Percentiles rank a stretch among this genome's conserved stretches.
Conservation (phyloP, 352 stramenopile species). For the Globisporangium alternatum region DNA sequence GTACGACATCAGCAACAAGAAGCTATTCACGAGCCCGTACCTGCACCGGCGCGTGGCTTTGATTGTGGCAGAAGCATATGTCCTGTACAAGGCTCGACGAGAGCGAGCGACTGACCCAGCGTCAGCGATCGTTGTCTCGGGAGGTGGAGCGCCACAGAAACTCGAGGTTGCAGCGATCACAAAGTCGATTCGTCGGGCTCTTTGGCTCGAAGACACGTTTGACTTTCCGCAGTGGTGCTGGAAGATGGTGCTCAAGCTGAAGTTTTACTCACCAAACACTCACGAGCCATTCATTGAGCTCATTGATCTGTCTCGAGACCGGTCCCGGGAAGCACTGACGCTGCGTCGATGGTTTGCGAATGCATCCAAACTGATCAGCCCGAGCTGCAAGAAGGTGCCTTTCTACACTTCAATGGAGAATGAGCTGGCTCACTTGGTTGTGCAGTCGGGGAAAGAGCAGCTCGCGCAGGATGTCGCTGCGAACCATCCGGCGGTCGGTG, state of each 20-base stretch:
- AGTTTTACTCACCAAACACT: slow-evolving; percentile 72
- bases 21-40: slow-evolving; percentile 62
- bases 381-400: slow-evolving; percentile 28
- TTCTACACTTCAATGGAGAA: slow-evolving; percentile 59
- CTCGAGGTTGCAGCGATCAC: slow-evolving; percentile 55
- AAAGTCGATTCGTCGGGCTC: slow-evolving; percentile 68
- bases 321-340: slow-evolving; percentile 69
- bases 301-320: slow-evolving; percentile 71
- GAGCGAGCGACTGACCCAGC: slow-evolving; percentile 36
- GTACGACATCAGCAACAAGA: slow-evolving; percentile 57
- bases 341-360: slow-evolving; percentile 74
- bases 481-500: slow-evolving; percentile 13
- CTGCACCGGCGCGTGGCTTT: slow-evolving; percentile 79
- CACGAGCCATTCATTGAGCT: slow-evolving; percentile 65
- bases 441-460: neutral
- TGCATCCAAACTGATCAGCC: slow-evolving; percentile 26
- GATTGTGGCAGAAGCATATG: slow-evolving; percentile 71
- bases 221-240: slow-evolving; percentile 86
- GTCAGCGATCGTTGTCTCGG: slow-evolving; percentile 37
- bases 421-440: slow-evolving; percentile 24
- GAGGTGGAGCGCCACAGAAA: slow-evolving; percentile 46
- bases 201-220: slow-evolving; percentile 61
- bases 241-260: slow-evolving; percentile 79
- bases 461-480: slow-evolving; percentile 6
- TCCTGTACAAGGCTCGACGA: slow-evolving; percentile 61